These are phyloP conservation scores for Aspergillus diversus DNA, from an alignment of 495 filamentous ascomycete species.

Conservation along the genomic window DNA sequence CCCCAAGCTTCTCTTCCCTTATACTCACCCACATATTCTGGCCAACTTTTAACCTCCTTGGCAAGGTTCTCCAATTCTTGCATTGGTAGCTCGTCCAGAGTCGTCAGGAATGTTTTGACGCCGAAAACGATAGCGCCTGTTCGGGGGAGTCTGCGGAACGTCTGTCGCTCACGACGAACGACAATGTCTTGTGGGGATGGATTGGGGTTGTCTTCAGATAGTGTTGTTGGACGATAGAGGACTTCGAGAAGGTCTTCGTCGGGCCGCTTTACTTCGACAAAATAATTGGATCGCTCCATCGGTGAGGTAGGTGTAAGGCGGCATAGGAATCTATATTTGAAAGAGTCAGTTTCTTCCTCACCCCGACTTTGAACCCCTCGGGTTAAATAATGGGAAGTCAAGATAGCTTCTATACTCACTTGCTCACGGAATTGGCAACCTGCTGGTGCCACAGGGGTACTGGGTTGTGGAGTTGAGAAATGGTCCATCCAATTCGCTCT, in stretches of 20 bases:
- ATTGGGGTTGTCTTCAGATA: constrained; percentile 39
- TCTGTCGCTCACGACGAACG: constrained; percentile 59
- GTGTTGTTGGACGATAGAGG: constrained; percentile 39
- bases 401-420: constrained; percentile 38
- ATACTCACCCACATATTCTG: constrained; percentile 54
- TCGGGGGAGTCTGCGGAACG: constrained; percentile 54
- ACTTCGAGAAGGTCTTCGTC: constrained; percentile 47
- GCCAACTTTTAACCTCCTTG: constrained; percentile 56
- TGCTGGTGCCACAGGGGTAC: constrained; percentile 60
- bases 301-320: constrained; percentile 48
- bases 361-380: neutral
- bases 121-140: constrained; percentile 55
- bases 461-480: constrained; percentile 54
- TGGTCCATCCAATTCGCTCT: constrained; percentile 57
- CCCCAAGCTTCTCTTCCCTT: constrained; percentile 58
- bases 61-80: constrained; percentile 48
- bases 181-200: constrained; percentile 46
- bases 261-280: constrained; percentile 52
- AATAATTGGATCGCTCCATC: constrained; percentile 60
- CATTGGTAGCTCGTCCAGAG: constrained; percentile 50
- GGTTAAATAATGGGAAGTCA: neutral
- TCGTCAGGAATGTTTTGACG: constrained; percentile 56
- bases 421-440: constrained; percentile 52
- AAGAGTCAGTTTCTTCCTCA: constrained; percentile 8
- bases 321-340: constrained; percentile 46